A percentile compares a stretch with the other conserved stretches of the same genome.
Conservation (phyloP, 495 filamentous ascomycete genomes). For the Penicillium ucsense region DNA sequence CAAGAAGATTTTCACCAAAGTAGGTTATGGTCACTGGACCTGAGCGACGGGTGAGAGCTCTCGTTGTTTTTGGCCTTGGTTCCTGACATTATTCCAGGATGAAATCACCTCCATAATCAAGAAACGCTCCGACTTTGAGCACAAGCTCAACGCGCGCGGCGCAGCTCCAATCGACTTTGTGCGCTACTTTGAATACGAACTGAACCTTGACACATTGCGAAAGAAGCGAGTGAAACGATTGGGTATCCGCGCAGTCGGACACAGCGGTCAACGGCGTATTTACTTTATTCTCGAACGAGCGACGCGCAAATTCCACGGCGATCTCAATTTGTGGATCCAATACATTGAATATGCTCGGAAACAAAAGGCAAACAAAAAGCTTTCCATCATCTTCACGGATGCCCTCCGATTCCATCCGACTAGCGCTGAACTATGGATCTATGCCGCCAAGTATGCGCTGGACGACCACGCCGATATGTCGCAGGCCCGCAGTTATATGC, state of each 20-base stretch:
- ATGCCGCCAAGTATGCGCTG: constrained; percentile 67
- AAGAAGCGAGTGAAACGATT: constrained; percentile 73
- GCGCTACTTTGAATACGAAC: constrained; percentile 83
- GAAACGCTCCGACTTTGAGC: constrained; percentile 89
- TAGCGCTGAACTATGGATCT: constrained; percentile 76
- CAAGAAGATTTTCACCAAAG: constrained; percentile 79
- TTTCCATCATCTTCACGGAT: constrained; percentile 63
- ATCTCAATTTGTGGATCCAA: constrained; percentile 78
- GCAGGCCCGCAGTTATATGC: constrained; percentile 76
- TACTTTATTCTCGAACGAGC: constrained; percentile 84
- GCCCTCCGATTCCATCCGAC: constrained; percentile 77
- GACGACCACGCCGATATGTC: constrained; percentile 77
- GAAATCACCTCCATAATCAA: constrained; percentile 80
- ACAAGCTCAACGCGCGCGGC: constrained; percentile 74
- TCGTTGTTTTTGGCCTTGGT: constrained; percentile 1
- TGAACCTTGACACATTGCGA: constrained; percentile 74
- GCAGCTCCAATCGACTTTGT: constrained; percentile 67
- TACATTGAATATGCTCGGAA: constrained; percentile 75
- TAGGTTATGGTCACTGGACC: constrained; percentile 13
- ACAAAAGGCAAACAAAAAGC: constrained; percentile 70
- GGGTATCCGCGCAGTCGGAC: constrained; percentile 51
- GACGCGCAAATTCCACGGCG: constrained; percentile 76
- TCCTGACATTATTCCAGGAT: constrained; percentile 37
- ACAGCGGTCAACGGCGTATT: constrained; percentile 68
- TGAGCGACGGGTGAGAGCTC: background rate